Evolutionary conservation across 1,284 basidiomycete species (phyloP), one percentile per base, ranked within the genome.

Genomic region (Ganoderma leucocontextum): DNA sequence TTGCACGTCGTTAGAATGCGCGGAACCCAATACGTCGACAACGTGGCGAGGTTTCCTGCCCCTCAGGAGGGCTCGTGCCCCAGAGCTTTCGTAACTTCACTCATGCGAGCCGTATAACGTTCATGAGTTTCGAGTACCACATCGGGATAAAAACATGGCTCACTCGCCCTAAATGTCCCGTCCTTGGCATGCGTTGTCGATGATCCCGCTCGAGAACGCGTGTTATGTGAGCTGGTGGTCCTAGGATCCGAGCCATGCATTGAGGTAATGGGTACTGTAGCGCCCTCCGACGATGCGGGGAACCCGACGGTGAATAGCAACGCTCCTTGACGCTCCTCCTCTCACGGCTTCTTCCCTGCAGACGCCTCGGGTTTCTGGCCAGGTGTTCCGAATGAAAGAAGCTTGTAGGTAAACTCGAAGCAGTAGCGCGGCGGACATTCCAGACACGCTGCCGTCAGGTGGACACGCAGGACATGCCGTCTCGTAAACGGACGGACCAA

Each of bases 401-500:
- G 64, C 66, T 35, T 61, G 62, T 65, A 65, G 67, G 64, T 38
- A 62, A 61, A 61, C 52, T 66, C 63, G 70, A 68, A 73, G 65
- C 67, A 67, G 65, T 38, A 62, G 15, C 38, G 44, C 64, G 57
- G 53, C 38, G 58, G 33, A 52, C 19, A 49, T 6, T 36, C 44
- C 22, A 63, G 65, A 39, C 60, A 57, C 69, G 35, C 39, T 12
- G 42, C 60, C 47, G 71, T 75, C 74, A 73, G 58, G 55, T 72
- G 72, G 60, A 38, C 63, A 65, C 52, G 4, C 41, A 29, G 53
- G 36, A 39, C n/a, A 17, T 68, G 59, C 39, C 58, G 55, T 68
- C 62, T 63, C 69, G 70, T 69, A 72, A 68, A 33, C 65, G 68
- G 63, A 64, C 74, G 74, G 74, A 69, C 44, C 71, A 69, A 63